phyloP scores from a whole-genome alignment of 208 protist genomes.

The Leishmania major region DNA sequence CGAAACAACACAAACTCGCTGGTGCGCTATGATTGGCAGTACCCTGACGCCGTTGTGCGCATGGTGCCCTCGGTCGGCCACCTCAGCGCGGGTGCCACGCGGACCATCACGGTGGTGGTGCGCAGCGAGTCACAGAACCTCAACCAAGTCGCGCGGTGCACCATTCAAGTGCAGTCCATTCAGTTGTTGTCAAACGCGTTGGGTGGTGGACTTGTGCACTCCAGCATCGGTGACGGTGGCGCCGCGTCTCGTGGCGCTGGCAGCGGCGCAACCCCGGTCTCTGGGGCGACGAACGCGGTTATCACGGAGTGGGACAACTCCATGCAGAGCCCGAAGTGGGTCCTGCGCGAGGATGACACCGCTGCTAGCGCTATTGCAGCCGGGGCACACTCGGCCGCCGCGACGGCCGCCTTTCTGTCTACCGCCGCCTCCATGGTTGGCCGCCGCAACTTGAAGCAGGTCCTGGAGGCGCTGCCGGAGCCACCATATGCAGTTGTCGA shows the following conservation, averaged over 20 bases:
- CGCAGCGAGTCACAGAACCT: constrained; percentile 28
- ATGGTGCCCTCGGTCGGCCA: constrained; percentile 63
- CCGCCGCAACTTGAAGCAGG: constrained; percentile 68
- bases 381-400: constrained; percentile 8
- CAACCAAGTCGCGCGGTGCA: constrained; percentile 20
- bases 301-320: constrained; percentile 71
- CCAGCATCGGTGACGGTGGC: constrained; percentile 8
- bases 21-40: constrained; percentile 86
- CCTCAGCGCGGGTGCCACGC: constrained; percentile 51
- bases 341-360: constrained; percentile 43
- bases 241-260: background rate
- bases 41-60: constrained; percentile 22
- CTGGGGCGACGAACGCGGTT: constrained; percentile 16
- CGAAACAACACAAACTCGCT: constrained; percentile 77
- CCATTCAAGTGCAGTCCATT: constrained; percentile 36
- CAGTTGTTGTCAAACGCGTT: constrained; percentile 1
- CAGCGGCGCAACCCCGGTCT: background rate
- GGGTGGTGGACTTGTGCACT: background rate
- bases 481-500: constrained; percentile 54
- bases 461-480: constrained; percentile 78
- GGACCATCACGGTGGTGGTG: constrained; percentile 51
- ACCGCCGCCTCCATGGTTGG: constrained; percentile 30
- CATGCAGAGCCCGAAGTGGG: constrained; percentile 63
- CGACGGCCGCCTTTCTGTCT: constrained; percentile 23
- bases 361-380: constrained; percentile 14